Percentiles rank a stretch among this genome's conserved stretches.
phyloP scores from a whole-genome alignment of 139 green algal genomes.

The Micractinium sp. region DNA sequence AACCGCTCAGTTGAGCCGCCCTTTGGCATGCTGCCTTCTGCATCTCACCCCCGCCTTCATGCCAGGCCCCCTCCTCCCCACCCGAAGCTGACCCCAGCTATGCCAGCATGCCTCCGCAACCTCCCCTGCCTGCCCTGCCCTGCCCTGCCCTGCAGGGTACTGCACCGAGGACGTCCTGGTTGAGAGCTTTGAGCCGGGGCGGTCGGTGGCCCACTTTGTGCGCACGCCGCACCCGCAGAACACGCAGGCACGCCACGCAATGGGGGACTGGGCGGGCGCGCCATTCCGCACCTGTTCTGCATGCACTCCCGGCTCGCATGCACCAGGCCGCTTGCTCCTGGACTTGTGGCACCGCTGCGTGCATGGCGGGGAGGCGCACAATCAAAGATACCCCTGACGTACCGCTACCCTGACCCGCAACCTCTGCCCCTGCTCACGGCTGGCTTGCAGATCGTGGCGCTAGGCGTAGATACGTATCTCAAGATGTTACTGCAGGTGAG shows the following conservation, averaged over 20 bases:
- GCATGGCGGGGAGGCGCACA: too few relatives aligned
- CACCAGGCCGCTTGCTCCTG: too few relatives aligned
- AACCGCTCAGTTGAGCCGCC: too few relatives aligned
- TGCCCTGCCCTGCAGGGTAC: not conserved
- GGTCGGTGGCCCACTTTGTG: constrained; percentile 74
- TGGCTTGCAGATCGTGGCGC: constrained; percentile 65
- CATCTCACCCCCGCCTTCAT: too few relatives aligned
- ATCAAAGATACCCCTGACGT: too few relatives aligned
- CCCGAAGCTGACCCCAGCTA: not conserved
- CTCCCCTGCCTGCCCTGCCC: not conserved
- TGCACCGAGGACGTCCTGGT: constrained; percentile 78
- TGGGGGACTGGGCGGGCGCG: not conserved
- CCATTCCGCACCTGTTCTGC: not conserved
- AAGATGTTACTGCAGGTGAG: constrained; percentile 79
- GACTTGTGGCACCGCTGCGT: not conserved
- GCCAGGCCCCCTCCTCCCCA: too few relatives aligned
- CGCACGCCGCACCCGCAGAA: constrained; percentile 61
- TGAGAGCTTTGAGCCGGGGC: constrained; percentile 89
- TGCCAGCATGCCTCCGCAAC: not conserved
- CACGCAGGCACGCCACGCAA: constrained; percentile 30
- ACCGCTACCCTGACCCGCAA: too few relatives aligned
- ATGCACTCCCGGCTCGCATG: too few relatives aligned
- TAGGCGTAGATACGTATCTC: constrained; percentile 89
- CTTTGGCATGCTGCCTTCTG: not conserved
- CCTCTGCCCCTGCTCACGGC: too few relatives aligned